Conservation (phyloP, 2,329 filamentous ascomycete genomes). For the Gaeumannomyces tritici region DNA sequence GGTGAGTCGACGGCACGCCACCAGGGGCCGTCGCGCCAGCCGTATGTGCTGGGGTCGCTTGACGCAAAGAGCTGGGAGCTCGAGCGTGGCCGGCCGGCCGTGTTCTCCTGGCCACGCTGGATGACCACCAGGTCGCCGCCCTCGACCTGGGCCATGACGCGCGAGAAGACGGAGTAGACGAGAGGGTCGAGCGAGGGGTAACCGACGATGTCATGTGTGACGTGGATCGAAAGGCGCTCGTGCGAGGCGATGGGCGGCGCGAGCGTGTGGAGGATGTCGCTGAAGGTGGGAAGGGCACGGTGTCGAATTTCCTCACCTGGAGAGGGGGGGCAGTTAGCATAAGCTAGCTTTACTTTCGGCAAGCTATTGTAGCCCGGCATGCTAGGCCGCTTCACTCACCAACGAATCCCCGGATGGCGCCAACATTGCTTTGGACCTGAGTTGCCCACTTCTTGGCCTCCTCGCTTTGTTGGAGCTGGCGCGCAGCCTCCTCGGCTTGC, state of each 20-base stretch:
- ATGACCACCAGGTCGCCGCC: conserved; percentile 91
- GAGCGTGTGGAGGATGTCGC: conserved; percentile 87
- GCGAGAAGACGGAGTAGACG: conserved; percentile 82
- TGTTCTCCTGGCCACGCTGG: conserved; percentile 73
- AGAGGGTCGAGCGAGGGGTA: conserved; percentile 92
- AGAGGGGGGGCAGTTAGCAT: background rate
- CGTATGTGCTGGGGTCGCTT: conserved; percentile 46
- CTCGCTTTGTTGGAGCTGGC: conserved; percentile 91
- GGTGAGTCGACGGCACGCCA: conserved; percentile 66
- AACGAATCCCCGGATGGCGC: conserved; percentile 3
- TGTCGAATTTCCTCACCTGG: conserved; percentile 78
- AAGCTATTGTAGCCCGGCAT: too few species aligned
- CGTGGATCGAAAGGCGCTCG: conserved; percentile 93
- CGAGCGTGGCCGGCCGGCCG: background rate
- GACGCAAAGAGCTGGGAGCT: conserved; percentile 12
- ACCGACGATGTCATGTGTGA: conserved; percentile 87
- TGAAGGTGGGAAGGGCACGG: conserved; percentile 87
- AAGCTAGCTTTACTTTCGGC: background rate
- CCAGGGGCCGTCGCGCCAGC: conserved; percentile 95
- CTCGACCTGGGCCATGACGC: conserved; percentile 98
- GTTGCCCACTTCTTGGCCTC: conserved; percentile 95
- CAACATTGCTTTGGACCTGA: conserved; percentile 71
- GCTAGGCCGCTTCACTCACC: background rate
- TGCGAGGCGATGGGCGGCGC: conserved; percentile 95
- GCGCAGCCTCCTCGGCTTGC: conserved; percentile 85